Evolutionary conservation across 164 flowering plant genomes (phyloP).

Genomic region (Vitis rotundifolia): DNA sequence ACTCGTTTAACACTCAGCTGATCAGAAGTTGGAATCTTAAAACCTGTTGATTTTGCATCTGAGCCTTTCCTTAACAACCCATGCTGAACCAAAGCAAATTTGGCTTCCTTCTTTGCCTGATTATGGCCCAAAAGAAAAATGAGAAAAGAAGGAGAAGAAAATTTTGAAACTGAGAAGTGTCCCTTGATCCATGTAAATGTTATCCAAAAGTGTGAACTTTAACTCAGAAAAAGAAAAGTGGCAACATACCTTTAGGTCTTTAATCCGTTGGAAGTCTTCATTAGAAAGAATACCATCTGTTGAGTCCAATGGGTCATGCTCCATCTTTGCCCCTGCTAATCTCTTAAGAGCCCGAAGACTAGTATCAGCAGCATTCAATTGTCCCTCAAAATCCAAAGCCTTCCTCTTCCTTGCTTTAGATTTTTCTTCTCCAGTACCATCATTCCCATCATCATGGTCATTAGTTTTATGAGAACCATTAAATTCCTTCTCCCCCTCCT

Average conservation of each 20-base stretch:
- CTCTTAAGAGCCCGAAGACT: conserved; percentile 85
- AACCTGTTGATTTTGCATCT: conserved; percentile 32
- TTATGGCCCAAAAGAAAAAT: not conserved
- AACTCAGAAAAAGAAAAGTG: not conserved
- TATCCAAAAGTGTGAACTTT: not conserved
- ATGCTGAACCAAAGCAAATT: conserved; percentile 54
- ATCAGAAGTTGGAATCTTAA: conserved; percentile 67
- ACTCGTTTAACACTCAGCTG: conserved; percentile 66
- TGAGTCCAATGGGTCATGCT: conserved; percentile 23
- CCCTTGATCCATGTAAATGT: not conserved
- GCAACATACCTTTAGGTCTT: conserved; percentile 63
- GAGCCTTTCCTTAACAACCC: conserved; percentile 51
- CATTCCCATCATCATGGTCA: conserved; percentile 7
- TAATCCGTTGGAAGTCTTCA: conserved; percentile 83
- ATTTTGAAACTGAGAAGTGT: not conserved
- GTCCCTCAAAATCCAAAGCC: conserved; percentile 52
- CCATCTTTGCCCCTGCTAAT: conserved; percentile 46
- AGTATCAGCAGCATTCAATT: conserved; percentile 53
- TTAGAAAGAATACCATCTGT: conserved; percentile 80
- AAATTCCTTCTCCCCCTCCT: conserved; percentile 16
- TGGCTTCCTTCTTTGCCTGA: conserved; percentile 75
- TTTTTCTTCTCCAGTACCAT: conserved; percentile 13
- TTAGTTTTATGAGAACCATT: not conserved
- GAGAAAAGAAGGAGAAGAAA: not conserved
- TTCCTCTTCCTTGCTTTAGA: conserved; percentile 62